Base-by-base conservation (phyloP, 1,284 basidiomycete genomes). In the Austroboletus rostrupii region DNA sequence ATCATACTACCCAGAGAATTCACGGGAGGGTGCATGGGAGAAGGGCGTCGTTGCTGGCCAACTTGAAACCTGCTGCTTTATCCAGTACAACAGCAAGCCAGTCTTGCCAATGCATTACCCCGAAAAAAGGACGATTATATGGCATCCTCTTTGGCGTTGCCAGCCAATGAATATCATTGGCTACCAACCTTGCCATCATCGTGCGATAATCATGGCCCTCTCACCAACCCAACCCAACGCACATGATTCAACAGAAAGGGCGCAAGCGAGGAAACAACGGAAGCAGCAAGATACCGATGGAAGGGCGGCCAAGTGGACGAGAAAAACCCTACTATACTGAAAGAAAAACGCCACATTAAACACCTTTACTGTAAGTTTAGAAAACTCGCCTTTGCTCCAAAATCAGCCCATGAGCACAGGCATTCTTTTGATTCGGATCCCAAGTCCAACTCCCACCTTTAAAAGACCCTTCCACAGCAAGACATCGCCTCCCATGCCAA, bases 381-480 rank as follows among this genome's bases (percentile, higher is more conserved):
- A 26, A 9, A 29, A 40, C 53, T 0, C 11, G 61, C 57, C 37
- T 31, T 36, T 43, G 16, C 17, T 35, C 26, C 40, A 10, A 23
- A 11, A 26, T 11, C n/a, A n/a, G 40, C 3, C 8, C 13, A 16
- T 33, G 3, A 33, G 12, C 12, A 7, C 13, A 33, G 16, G 16
- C 9, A n/a, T 17, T n/a, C 13, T n/a, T 9, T n/a, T n/a, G 7
- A n/a, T n/a, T 36, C 16, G n/a, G 26, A 9, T 26, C 26, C 26
- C 26, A 2, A 5, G 26, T 8, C 10, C 26, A 26, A 9, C 26
- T 26, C 26, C 10, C 26, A 26, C 26, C 26, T 26, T 26, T 26
- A 8, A 26, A 28, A 28, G 61, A 60, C 62, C 60, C 55, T 56
- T 49, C 21, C 50, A 61, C 50, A 26, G 56, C 47, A 56, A 42